Conservation (phyloP, 2,329 filamentous ascomycete species). For the Fusarium euwallaceae region DNA sequence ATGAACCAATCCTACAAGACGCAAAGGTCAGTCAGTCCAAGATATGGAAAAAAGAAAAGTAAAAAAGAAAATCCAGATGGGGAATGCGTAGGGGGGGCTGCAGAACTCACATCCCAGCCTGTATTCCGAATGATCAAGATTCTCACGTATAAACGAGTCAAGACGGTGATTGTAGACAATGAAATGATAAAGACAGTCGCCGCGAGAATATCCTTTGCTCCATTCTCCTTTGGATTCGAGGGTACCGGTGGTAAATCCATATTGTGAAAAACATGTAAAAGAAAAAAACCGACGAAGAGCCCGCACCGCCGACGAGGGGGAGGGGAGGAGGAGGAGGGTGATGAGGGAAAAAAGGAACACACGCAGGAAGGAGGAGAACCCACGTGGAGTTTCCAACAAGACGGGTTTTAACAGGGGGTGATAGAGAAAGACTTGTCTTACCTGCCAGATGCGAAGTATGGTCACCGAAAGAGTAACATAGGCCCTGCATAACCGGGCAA, state of each 20-base stretch:
- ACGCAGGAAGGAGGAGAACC: not conserved
- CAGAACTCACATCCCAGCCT: constrained; percentile 58
- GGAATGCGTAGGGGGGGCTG: not conserved
- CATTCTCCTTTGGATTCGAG: constrained; percentile 53
- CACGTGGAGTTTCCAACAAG: not conserved
- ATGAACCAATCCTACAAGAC: constrained; percentile 48
- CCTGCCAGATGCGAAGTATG: not conserved
- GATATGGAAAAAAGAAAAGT: not conserved
- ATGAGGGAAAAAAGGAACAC: constrained; percentile 10
- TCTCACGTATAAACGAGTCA: constrained; percentile 62
- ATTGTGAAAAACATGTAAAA: constrained; percentile 21
- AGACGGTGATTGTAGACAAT: constrained; percentile 54
- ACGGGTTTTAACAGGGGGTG: not conserved
- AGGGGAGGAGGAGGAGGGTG: not conserved
- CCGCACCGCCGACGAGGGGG: constrained; percentile 1
- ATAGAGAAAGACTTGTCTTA: not conserved
- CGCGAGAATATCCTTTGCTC: constrained; percentile 54
- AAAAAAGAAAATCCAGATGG: not conserved
- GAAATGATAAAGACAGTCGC: constrained; percentile 55
- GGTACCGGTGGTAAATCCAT: constrained; percentile 40
- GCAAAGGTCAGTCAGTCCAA: constrained; percentile 14
- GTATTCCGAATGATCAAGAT: constrained; percentile 60
- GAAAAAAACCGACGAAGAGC: constrained; percentile 4
- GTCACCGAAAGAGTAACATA: not conserved
- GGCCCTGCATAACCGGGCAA: not conserved